These are phyloP conservation scores for Dentipellis fragilis DNA, from an alignment of 768 basidiomycete species.

Conservation along the genomic window DNA sequence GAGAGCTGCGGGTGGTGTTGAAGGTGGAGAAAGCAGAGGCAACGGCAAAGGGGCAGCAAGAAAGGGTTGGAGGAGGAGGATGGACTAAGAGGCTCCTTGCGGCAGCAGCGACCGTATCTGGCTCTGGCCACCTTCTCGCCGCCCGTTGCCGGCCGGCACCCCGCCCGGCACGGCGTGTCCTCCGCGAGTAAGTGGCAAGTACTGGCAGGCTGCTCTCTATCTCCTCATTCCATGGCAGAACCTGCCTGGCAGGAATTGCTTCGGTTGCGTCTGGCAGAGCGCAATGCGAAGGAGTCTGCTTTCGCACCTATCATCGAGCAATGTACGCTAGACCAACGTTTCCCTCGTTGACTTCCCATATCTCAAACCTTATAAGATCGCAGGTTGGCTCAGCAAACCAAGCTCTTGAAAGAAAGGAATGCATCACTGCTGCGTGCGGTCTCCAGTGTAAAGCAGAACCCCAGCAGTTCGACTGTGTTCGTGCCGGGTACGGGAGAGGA, in stretches of 20 bases:
- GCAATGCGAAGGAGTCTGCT: constrained; percentile 73
- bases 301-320: constrained; percentile 86
- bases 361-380: constrained; percentile 46
- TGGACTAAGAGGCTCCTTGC: background rate
- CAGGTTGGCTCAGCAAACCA: constrained; percentile 85
- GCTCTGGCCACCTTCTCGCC: background rate
- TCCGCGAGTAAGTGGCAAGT: background rate
- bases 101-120: background rate
- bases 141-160: background rate
- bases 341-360: constrained; percentile 8
- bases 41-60: constrained; percentile 1
- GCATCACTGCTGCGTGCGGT: constrained; percentile 80
- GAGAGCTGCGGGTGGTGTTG: constrained; percentile 14
- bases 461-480: constrained; percentile 52
- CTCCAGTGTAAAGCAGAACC: constrained; percentile 53
- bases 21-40: background rate
- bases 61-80: constrained; percentile 3
- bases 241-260: constrained; percentile 80
- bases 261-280: constrained; percentile 67
- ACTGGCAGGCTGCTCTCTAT: background rate
- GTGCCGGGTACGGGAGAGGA: constrained; percentile 60
- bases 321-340: constrained; percentile 45
- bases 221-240: constrained; percentile 51
- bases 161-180: background rate
- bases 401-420: constrained; percentile 88